Evolutionary conservation across 257 asterid genomes (phyloP).

Genomic region (Catharanthus roseus): DNA sequence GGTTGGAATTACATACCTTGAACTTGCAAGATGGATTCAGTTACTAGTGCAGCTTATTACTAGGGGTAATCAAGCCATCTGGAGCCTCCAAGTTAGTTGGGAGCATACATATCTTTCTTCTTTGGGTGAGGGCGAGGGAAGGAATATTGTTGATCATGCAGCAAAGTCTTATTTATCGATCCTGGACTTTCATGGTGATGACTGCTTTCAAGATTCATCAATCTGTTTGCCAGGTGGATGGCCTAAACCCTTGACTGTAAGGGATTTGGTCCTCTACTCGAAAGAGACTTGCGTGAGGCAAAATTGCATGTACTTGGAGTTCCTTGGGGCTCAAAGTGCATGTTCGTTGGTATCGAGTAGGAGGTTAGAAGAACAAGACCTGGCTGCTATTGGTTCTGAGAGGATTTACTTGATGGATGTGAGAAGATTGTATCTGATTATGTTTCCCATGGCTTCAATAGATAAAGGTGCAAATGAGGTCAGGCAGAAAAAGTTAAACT

Average conservation of each 20-base stretch:
- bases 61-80: constrained; percentile 59
- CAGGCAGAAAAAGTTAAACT: constrained; percentile 29
- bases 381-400: constrained; percentile 26
- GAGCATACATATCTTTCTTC: constrained; percentile 86
- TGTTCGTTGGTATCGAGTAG: constrained; percentile 21
- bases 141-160: constrained; percentile 47
- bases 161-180: constrained; percentile 36
- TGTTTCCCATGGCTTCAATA: constrained; percentile 40
- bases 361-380: constrained; percentile 26
- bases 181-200: constrained; percentile 33
- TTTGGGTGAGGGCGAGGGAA: constrained; percentile 70
- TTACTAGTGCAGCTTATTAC: constrained; percentile 68
- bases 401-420: constrained; percentile 48
- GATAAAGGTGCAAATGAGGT: constrained; percentile 21
- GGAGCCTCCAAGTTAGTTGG: constrained; percentile 91
- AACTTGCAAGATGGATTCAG: constrained; percentile 91
- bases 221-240: constrained; percentile 81
- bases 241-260: constrained; percentile 73
- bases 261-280: constrained; percentile 59
- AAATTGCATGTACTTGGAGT: constrained; percentile 66
- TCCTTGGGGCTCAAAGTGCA: constrained; percentile 58
- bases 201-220: constrained; percentile 40
- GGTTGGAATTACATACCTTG: constrained; percentile 71
- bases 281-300: constrained; percentile 62
- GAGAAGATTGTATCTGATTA: constrained; percentile 27